These are phyloP conservation scores for Phytophthora pinifolia DNA, from an alignment of 352 stramenopile genomes.

Conservation along the genomic window DNA sequence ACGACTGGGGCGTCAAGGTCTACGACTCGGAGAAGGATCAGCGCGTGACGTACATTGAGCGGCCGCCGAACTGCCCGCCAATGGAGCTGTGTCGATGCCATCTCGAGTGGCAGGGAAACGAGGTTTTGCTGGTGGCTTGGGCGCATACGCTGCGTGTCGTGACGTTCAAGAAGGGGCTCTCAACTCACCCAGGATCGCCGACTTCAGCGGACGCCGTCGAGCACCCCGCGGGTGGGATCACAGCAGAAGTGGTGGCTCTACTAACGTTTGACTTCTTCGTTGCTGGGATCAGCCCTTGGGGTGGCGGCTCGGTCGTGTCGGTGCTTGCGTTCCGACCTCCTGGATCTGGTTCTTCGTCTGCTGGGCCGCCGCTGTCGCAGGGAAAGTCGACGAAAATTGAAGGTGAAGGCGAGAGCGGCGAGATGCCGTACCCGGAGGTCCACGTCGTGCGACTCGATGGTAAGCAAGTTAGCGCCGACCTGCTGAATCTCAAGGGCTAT, in stretches of 20 bases:
- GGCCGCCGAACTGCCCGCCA: conserved; percentile 71
- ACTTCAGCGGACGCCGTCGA: conserved; percentile 34
- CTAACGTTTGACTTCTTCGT: conserved; percentile 87
- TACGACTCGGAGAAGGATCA: conserved; percentile 77
- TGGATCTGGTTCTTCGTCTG: conserved; percentile 34
- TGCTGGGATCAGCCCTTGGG: conserved; percentile 71
- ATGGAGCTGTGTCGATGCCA: conserved; percentile 85
- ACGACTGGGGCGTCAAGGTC: conserved; percentile 87
- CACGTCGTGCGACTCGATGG: conserved; percentile 89
- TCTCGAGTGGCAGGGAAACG: conserved; percentile 67
- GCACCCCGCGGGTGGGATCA: conserved; percentile 34
- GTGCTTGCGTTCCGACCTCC: conserved; percentile 75
- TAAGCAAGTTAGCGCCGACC: conserved; percentile 82
- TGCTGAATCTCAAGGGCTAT: conserved; percentile 75
- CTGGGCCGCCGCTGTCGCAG: conserved; percentile 19
- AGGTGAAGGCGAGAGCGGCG: conserved; percentile 65
- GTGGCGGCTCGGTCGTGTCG: conserved; percentile 48
- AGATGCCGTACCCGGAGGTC: conserved; percentile 82
- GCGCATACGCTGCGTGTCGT: conserved; percentile 78
- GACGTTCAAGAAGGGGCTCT: conserved; percentile 57
- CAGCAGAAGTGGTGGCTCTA: conserved; percentile 68
- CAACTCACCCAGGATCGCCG: conserved; percentile 30
- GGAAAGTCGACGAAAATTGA: conserved; percentile 50
- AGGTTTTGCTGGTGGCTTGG: conserved; percentile 73
- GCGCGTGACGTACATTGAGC: conserved; percentile 83